Evolutionary conservation across 106 monocot genomes (phyloP).

Genomic region (Allium sativum): DNA sequence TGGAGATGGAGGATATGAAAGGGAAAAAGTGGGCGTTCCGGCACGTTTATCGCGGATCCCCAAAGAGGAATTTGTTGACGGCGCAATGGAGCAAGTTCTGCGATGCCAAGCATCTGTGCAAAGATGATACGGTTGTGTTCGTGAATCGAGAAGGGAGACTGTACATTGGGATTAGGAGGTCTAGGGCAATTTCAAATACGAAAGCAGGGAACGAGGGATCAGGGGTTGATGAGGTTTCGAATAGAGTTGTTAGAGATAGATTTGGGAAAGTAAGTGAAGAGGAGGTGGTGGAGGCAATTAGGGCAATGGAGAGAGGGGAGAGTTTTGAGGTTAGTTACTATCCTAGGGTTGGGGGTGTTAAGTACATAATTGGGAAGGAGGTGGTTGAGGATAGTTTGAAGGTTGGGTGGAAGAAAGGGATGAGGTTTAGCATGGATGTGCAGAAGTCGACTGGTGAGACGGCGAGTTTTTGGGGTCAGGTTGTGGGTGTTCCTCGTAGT

Average conservation of each 20-base stretch:
- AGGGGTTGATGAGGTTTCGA: not conserved
- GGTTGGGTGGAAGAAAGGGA: conserved; percentile 32
- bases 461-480: conserved; percentile 34
- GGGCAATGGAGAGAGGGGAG: conserved; percentile 15
- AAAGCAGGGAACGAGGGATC: not conserved
- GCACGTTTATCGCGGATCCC: conserved; percentile 68
- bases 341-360: conserved; percentile 22
- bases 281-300: conserved; percentile 40
- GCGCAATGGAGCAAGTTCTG: conserved; percentile 75
- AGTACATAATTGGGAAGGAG: conserved; percentile 48
- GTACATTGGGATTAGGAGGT: conserved; percentile 38
- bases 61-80: conserved; percentile 54
- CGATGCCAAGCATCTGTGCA: conserved; percentile 47
- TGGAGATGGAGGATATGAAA: conserved; percentile 33
- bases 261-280: conserved; percentile 29
- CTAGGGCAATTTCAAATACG: not conserved
- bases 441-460: conserved; percentile 24
- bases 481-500: too few species aligned
- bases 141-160: conserved; percentile 14
- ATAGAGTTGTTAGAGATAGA: conserved; percentile 18
- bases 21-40: conserved; percentile 48
- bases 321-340: conserved; percentile 49
- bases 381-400: conserved; percentile 29
- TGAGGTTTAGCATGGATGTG: conserved; percentile 41
- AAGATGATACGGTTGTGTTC: conserved; percentile 60